These are phyloP conservation scores for Phytopythium sindhum DNA, from an alignment of 352 stramenopile species.

Conservation along the genomic window DNA sequence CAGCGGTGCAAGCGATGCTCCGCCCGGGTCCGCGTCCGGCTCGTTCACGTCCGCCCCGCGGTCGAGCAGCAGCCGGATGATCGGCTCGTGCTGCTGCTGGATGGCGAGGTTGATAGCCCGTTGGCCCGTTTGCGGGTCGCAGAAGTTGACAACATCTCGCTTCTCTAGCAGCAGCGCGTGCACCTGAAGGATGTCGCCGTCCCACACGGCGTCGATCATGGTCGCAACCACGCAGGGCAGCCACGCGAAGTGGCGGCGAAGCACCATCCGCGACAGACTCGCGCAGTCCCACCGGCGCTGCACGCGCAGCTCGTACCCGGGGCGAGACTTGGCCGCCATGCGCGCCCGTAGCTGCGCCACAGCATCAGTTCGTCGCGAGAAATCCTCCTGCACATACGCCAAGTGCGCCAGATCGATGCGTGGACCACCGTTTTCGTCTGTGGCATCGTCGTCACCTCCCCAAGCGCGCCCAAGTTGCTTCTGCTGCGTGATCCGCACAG, in stretches of 20 bases:
- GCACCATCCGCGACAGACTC: slow-evolving; percentile 36
- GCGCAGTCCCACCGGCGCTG: slow-evolving; percentile 51
- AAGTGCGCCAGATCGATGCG: slow-evolving; percentile 67
- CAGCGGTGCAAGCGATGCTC: slow-evolving; percentile 52
- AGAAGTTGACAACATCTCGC: slow-evolving; percentile 45
- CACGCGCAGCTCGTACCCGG: slow-evolving; percentile 60
- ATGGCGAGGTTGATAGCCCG: slow-evolving; percentile 72
- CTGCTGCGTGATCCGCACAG: slow-evolving; percentile 41
- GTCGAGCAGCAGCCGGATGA: slow-evolving; percentile 66
- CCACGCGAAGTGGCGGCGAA: slow-evolving; percentile 65
- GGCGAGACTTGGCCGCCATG: slow-evolving; percentile 52
- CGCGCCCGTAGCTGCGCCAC: slow-evolving; percentile 55
- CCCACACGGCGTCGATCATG: slow-evolving; percentile 65
- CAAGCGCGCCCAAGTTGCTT: slow-evolving; percentile 64
- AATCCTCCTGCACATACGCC: slow-evolving; percentile 67
- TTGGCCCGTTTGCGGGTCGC: slow-evolving; percentile 46
- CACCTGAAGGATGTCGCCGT: slow-evolving; percentile 75
- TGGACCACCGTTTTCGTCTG: slow-evolving; percentile 33
- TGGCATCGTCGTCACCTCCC: slow-evolving; percentile 6
- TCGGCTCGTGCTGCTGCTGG: slow-evolving; percentile 72
- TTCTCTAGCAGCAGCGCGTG: slow-evolving; percentile 49
- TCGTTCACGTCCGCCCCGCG: slow-evolving; percentile 62
- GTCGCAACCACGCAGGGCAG: slow-evolving; percentile 56
- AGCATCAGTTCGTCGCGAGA: slow-evolving; percentile 46
- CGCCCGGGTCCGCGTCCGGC: slow-evolving; percentile 36